A percentile compares a stretch with the other conserved stretches of the same genome.
Conservation (phyloP, 768 basidiomycete genomes). For the Mrakia frigida region DNA sequence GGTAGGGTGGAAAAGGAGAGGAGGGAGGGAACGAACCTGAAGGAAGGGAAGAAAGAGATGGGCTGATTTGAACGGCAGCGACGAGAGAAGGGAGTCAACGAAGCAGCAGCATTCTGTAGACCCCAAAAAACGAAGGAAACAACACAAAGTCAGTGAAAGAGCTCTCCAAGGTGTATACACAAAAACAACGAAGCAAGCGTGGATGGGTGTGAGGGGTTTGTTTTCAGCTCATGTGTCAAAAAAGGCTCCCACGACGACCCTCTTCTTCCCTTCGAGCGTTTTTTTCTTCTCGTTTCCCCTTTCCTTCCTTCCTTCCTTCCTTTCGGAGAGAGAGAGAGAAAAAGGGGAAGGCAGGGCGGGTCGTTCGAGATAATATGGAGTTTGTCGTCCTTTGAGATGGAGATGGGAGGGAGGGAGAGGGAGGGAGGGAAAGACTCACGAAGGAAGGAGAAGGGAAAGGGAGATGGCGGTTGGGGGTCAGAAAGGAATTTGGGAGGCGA, state of each 20-base stretch:
- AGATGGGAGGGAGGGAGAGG: neutral
- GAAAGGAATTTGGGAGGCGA: neutral
- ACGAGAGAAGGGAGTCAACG: neutral
- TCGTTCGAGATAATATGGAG: neutral
- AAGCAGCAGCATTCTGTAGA: neutral
- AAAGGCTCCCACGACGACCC: conserved; percentile 11
- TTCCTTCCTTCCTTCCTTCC: too few species aligned
- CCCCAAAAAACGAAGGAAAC: neutral
- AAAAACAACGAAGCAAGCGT: too few species aligned
- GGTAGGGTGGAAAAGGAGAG: neutral
- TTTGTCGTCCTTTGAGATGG: neutral
- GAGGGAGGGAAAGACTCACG: neutral
- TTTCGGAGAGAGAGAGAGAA: too few species aligned
- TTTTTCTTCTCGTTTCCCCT: neutral
- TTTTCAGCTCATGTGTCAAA: conserved; percentile 11
- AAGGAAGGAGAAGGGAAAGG: neutral
- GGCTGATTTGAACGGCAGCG: neutral
- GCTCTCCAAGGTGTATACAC: neutral
- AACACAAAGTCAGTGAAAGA: neutral
- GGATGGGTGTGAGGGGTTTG: too few species aligned
- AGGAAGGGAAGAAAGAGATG: neutral
- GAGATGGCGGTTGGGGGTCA: neutral
- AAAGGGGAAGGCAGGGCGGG: neutral
- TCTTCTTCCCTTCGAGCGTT: neutral
- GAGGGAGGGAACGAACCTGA: neutral